A percentile compares a stretch with the other conserved stretches of the same genome.
Evolutionary conservation across 352 stramenopile species (phyloP).

Genomic region (Globisporangium echinulatum): DNA sequence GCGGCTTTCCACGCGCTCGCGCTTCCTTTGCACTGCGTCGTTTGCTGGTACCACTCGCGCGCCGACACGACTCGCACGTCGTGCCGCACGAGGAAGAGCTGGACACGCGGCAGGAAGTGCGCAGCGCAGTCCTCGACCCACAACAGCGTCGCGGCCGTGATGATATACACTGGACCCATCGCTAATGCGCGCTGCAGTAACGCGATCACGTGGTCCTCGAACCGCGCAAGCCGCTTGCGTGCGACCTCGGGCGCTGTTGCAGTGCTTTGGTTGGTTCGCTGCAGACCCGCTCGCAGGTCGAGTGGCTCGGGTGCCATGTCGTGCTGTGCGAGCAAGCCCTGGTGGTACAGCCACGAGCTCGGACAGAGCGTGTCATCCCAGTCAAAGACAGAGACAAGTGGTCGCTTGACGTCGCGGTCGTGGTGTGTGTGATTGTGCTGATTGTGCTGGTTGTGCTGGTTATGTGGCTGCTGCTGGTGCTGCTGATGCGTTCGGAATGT

Average conservation of each 20-base stretch:
- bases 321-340: slow-evolving; percentile 33
- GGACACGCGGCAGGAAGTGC: slow-evolving; percentile 39
- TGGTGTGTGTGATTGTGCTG: not conserved
- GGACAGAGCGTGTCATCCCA: slow-evolving; percentile 68
- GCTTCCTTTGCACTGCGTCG: slow-evolving; percentile 24
- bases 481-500: not conserved
- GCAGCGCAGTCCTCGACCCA: slow-evolving; percentile 42
- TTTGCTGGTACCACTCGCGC: slow-evolving; percentile 46
- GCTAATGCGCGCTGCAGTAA: slow-evolving; percentile 32
- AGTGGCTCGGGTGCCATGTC: slow-evolving; percentile 10
- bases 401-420: slow-evolving; percentile 8
- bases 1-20: slow-evolving; percentile 47
- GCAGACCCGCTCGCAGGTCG: slow-evolving; percentile 13
- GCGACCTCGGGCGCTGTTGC: too few species aligned
- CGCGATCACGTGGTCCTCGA: slow-evolving; percentile 34
- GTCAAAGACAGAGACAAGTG: slow-evolving; percentile 43
- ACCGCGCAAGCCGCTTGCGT: slow-evolving; percentile 18
- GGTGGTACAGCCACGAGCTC: slow-evolving; percentile 43
- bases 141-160: slow-evolving; percentile 46
- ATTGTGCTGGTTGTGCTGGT: not conserved
- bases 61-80: slow-evolving; percentile 49
- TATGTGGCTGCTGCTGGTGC: not conserved
- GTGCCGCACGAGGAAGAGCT: slow-evolving; percentile 28
- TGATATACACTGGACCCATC: slow-evolving; percentile 51
- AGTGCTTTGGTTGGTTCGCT: too few species aligned